Conservation (phyloP, 139 green algal species). For the Zygnema cylindricum region DNA sequence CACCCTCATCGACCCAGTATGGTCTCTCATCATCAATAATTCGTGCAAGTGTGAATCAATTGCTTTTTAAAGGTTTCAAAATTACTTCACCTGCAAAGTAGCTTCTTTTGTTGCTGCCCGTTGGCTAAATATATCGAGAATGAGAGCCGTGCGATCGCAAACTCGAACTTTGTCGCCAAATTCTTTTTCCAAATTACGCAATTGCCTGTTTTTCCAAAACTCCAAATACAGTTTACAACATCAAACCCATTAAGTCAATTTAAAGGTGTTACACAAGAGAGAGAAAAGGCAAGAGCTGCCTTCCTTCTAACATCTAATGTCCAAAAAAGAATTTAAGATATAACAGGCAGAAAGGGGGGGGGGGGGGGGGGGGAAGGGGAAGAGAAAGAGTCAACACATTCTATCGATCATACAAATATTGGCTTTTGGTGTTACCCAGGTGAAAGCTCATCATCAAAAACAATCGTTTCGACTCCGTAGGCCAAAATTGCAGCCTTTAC, state of each 20-base stretch:
- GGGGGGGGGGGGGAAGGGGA: too few relatives aligned
- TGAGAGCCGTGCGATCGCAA: constrained; percentile 93
- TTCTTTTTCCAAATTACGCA: constrained; percentile 83
- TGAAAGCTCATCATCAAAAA: constrained; percentile 95
- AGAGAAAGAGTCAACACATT: too few relatives aligned
- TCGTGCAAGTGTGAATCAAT: too few relatives aligned
- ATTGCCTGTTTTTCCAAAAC: constrained; percentile 62
- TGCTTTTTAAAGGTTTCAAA: too few relatives aligned
- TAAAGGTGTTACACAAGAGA: too few relatives aligned
- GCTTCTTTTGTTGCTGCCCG: constrained; percentile 89
- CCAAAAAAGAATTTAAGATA: neutral
- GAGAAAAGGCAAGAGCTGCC: neutral
- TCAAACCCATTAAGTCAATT: too few relatives aligned
- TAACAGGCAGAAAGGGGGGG: too few relatives aligned
- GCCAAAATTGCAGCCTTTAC: constrained; percentile 64
- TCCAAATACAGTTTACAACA: too few relatives aligned
- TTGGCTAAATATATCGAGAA: constrained; percentile 98
- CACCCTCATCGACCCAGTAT: too few relatives aligned
- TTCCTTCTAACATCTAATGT: too few relatives aligned
- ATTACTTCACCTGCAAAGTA: constrained; percentile 79
- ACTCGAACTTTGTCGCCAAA: constrained; percentile 74
- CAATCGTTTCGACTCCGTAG: constrained; percentile 79
- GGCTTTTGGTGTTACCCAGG: constrained; percentile 66
- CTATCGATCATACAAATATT: too few relatives aligned
- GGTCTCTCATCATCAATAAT: too few relatives aligned